These are phyloP conservation scores for Hyphopichia pseudoburtonii DNA, from an alignment of 1,139 yeast species.

Conservation along the genomic window DNA sequence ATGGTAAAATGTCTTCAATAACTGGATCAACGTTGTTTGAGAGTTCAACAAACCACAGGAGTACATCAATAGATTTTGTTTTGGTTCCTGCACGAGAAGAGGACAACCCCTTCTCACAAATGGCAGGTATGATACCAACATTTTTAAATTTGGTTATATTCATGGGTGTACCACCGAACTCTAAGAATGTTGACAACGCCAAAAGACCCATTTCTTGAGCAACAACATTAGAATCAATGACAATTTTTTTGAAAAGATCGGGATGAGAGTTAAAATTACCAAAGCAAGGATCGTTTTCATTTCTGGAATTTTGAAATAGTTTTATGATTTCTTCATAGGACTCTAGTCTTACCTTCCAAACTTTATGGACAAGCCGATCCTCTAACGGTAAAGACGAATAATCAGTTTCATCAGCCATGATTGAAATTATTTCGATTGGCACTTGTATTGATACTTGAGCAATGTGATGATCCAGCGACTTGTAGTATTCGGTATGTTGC, in stretches of 20 bases:
- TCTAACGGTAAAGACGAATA: conserved; percentile 62
- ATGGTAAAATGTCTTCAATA: conserved; percentile 67
- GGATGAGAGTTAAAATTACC: conserved; percentile 47
- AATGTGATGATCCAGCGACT: no score
- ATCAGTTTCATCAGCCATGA: conserved; percentile 49
- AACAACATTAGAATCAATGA: conserved; percentile 81
- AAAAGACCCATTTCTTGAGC: conserved; percentile 84
- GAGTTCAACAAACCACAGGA: conserved; percentile 63
- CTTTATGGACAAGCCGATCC: conserved; percentile 66
- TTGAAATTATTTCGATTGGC: not conserved
- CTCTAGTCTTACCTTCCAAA: conserved; percentile 86
- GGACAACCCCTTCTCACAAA: conserved; percentile 79
- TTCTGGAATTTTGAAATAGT: conserved; percentile 53
- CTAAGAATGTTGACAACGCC: conserved; percentile 56
- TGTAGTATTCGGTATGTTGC: no score
- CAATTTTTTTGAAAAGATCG: conserved; percentile 54
- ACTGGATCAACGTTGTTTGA: conserved; percentile 61
- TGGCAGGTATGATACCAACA: conserved; percentile 49
- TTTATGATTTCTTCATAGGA: conserved; percentile 73
- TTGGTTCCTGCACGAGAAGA: conserved; percentile 79
- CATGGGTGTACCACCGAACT: conserved; percentile 52
- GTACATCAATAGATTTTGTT: conserved; percentile 59
- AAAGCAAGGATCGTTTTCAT: conserved; percentile 57
- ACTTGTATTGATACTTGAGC: not conserved
- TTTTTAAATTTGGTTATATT: conserved; percentile 35